Conservation (phyloP, 2,329 filamentous ascomycete species). For the Xylaria digitata region DNA sequence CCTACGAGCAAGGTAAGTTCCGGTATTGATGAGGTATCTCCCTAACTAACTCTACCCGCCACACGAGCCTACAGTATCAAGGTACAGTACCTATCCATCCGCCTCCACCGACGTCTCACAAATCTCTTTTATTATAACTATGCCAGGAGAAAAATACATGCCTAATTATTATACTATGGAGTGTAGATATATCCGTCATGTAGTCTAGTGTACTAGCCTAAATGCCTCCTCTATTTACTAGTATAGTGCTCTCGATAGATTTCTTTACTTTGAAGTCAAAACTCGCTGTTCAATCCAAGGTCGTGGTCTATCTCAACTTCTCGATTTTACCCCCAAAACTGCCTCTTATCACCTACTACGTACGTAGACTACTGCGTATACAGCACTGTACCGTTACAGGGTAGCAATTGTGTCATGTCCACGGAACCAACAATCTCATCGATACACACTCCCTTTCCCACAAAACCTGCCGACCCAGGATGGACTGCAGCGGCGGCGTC, state of each 20-base stretch:
- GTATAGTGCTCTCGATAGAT: too few relatives aligned
- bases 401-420: constrained; percentile 10
- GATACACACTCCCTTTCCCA: not conserved
- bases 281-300: too few relatives aligned
- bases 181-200: too few relatives aligned
- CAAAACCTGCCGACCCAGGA: constrained; percentile 1
- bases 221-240: too few relatives aligned
- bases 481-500: constrained; percentile 10
- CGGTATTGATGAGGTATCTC: constrained; percentile 23
- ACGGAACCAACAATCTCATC: constrained; percentile 13
- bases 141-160: not conserved
- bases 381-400: not conserved
- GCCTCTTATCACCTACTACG: too few relatives aligned
- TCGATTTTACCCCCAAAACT: too few relatives aligned
- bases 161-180: not conserved
- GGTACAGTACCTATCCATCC: not conserved
- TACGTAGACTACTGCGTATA: too few relatives aligned
- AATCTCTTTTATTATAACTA: constrained; percentile 11
- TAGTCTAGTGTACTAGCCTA: too few relatives aligned
- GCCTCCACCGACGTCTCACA: constrained; percentile 17
- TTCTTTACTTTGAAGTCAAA: too few relatives aligned
- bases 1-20: constrained; percentile 14
- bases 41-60: constrained; percentile 17
- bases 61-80: constrained; percentile 2
- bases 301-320: too few relatives aligned